Conservation (phyloP, 1,139 yeast species). For the Candida freyschussii region DNA sequence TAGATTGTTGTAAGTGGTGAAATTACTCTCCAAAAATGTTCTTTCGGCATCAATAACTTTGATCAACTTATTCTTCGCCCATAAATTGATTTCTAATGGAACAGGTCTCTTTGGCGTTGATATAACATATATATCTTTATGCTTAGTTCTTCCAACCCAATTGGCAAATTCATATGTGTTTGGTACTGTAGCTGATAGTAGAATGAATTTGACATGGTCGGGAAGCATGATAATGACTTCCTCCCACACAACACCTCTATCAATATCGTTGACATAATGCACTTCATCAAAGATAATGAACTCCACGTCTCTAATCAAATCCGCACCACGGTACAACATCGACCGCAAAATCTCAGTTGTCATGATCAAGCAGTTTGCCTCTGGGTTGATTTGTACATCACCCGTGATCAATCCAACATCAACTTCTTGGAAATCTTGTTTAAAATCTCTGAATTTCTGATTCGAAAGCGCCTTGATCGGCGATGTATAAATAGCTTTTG, state of each 20-base stretch:
- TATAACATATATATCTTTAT: constrained; percentile 90
- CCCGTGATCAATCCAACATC: constrained; percentile 97
- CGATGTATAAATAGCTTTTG: constrained; percentile 87
- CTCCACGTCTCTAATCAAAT: constrained; percentile 91
- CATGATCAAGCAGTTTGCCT: constrained; percentile 95
- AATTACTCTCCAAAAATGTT: constrained; percentile 61
- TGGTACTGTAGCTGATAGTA: constrained; percentile 94
- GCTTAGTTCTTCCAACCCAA: constrained; percentile 97
- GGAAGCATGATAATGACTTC: constrained; percentile 96
- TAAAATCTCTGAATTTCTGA: constrained; percentile 91
- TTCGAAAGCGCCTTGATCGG: constrained; percentile 91
- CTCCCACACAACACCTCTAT: constrained; percentile 99
- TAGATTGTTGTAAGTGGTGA: constrained; percentile 55
- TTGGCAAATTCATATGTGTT: constrained; percentile 96
- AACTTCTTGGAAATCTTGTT: constrained; percentile 68
- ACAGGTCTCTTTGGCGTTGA: constrained; percentile 96
- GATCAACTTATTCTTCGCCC: constrained; percentile 67
- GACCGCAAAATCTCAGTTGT: constrained; percentile 94
- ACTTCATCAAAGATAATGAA: constrained; percentile 97
- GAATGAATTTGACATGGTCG: constrained; percentile 85
- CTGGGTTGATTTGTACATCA: constrained; percentile 96
- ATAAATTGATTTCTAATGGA: constrained; percentile 79
- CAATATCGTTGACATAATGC: constrained; percentile 94
- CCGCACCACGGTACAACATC: constrained; percentile 96
- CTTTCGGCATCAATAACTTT: constrained; percentile 75